A percentile compares a stretch with the other conserved stretches of the same genome.
Evolutionary conservation across 75 land plant species (phyloP).

Genomic region (Chamaecyparis obtusa): DNA sequence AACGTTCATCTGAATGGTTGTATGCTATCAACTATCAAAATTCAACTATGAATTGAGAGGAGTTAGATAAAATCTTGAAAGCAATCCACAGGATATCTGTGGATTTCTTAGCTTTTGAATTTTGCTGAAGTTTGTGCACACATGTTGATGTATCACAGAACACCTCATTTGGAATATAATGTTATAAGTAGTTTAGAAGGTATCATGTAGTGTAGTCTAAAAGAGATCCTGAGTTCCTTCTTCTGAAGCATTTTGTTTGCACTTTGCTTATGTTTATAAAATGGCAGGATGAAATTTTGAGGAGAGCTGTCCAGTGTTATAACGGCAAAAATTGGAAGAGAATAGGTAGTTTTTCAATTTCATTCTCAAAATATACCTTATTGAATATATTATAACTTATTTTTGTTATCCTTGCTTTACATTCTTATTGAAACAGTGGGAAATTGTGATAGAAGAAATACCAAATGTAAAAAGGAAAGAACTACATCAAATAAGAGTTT

Average conservation of each 20-base stretch:
- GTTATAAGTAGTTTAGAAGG: background rate
- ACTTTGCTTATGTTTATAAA: background rate
- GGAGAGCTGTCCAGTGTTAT: slow-evolving; percentile 67
- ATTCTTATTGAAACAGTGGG: background rate
- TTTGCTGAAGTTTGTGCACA: background rate
- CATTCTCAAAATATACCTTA: background rate
- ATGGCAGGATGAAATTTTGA: slow-evolving; percentile 64
- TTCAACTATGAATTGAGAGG: background rate
- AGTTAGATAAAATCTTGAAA: background rate
- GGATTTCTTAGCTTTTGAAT: background rate
- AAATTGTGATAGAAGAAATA: background rate
- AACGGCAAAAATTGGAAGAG: slow-evolving; percentile 89
- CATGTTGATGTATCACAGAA: background rate
- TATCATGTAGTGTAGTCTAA: slow-evolving; percentile 5
- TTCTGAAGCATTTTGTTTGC: background rate
- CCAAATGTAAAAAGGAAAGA: background rate
- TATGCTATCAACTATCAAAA: background rate
- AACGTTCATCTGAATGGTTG: slow-evolving; percentile 2
- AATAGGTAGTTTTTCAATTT: slow-evolving; percentile 48
- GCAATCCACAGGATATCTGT: background rate
- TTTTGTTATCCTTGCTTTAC: background rate
- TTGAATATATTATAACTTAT: background rate
- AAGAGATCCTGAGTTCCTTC: background rate
- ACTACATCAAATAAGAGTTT: background rate
- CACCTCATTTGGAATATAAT: background rate